Conservation (phyloP, 441 rosid species). For the Bruguiera hainesii region DNA sequence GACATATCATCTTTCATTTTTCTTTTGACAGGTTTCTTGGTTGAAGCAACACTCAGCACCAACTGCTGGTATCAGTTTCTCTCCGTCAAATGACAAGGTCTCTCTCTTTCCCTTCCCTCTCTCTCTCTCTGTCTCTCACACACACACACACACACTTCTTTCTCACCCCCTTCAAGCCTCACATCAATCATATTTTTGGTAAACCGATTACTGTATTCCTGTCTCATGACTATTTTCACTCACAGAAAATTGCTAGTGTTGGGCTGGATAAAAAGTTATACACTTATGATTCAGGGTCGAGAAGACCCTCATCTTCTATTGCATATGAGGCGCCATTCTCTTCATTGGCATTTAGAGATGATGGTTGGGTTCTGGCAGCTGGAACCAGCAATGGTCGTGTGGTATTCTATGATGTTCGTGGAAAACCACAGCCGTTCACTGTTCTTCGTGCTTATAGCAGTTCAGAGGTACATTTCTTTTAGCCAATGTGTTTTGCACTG, state of each 20-base stretch:
- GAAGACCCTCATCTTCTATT: conserved; percentile 68
- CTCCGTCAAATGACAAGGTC: conserved; percentile 96
- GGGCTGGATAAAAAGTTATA: conserved; percentile 96
- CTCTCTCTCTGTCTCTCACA: neutral
- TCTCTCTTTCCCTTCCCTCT: neutral
- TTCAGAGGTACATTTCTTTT: conserved; percentile 65
- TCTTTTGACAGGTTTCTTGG: conserved; percentile 73
- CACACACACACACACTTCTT: no score
- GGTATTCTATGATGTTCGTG: conserved; percentile 92
- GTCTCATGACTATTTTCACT: conserved; percentile 11
- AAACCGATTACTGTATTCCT: conserved; percentile 16
- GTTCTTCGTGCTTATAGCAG: conserved; percentile 81
- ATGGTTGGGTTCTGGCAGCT: conserved; percentile 88
- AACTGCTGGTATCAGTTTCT: conserved; percentile 84
- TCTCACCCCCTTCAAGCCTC: no score
- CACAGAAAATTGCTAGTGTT: conserved; percentile 88
- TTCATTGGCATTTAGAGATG: conserved; percentile 90
- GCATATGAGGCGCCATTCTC: conserved; percentile 92
- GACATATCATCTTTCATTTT: conserved; percentile 16
- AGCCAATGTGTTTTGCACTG: neutral
- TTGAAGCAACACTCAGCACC: conserved; percentile 95
- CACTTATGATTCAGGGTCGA: conserved; percentile 84
- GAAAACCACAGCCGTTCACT: conserved; percentile 81
- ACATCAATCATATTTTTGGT: neutral
- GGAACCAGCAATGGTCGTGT: conserved; percentile 91